Base-by-base conservation (phyloP, 2,329 filamentous ascomycete genomes). In the Byssoonygena ceratinophila region DNA sequence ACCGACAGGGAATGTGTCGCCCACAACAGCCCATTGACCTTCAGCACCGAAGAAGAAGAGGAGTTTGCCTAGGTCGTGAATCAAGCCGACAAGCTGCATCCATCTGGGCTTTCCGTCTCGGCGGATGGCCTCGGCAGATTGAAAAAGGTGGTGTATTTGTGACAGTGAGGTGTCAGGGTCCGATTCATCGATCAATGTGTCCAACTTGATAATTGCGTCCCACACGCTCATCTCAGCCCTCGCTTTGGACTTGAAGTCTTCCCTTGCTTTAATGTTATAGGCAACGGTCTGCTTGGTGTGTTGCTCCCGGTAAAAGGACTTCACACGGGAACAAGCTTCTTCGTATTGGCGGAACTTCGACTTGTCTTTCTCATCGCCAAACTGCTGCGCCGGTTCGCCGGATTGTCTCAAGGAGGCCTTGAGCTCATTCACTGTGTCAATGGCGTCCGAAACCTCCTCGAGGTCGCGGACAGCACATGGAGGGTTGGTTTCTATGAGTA, bases 11-110 rank as follows among this genome's bases (percentile, higher is more conserved):
- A 74, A 74, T 0, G 71, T 74, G 51, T 74, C 71, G 53, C 89
- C 89, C 23, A 95, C 89, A 3, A 94, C 88, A 64, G 94, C 89
- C 89, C 89, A 95, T 71, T 95, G 89, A 46, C 88, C 88, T 62
- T 84, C 74, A n/a, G 85, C 87, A 55, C 81, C 85, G 71, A 61
- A 66, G 58, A 66, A 64, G 52, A 60, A 62, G 11, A 66, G 54
- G 1, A 65, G 59, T 53, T 65, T 65, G n/a, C 63, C 63, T 7
- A 66, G 56, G 27, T 66, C 64, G 52, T 66, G 63, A 51, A 74
- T 72, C 25, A 66, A 54, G 25, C 63, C 64, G 1, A 63, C 64
- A 12, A 66, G 52, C 46, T 66, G 64, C 64, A 66, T 65, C 64
- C 63, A 66, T 45, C 63, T 55, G 40, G 64, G 63, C 47, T 64